Percentiles rank a stretch among this genome's conserved stretches.
phyloP scores from a whole-genome alignment of 2,329 filamentous ascomycete genomes.

The Exophiala xenobiotica region DNA sequence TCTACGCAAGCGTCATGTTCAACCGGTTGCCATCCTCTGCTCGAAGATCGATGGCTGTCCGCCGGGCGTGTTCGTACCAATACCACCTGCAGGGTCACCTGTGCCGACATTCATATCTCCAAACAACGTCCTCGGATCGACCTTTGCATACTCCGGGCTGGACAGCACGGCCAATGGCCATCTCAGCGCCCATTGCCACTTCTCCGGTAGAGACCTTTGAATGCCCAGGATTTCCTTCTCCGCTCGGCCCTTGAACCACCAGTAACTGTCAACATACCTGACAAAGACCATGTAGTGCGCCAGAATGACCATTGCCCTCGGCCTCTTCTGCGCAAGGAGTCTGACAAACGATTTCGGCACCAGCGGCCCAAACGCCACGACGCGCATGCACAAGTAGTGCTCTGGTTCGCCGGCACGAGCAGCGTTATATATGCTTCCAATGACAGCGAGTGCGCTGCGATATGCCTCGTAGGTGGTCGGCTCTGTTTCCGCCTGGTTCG shows the following conservation, averaged over 20 bases:
- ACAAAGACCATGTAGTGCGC: constrained; percentile 37
- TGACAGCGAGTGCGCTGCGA: constrained; percentile 29
- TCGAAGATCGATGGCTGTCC: too few relatives aligned
- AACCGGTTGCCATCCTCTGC: too few relatives aligned
- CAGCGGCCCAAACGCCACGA: constrained; percentile 35
- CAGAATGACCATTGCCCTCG: constrained; percentile 35
- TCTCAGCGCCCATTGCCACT: constrained; percentile 35
- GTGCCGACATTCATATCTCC: too few relatives aligned
- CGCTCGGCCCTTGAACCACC: constrained; percentile 32
- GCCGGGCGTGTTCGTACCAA: too few relatives aligned
- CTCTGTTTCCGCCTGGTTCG: constrained; percentile 23
- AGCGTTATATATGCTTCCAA: constrained; percentile 32
- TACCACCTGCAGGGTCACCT: too few relatives aligned
- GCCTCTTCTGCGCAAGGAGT: constrained; percentile 32
- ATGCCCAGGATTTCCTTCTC: constrained; percentile 33
- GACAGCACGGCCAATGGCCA: constrained; percentile 31
- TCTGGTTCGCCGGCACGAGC: constrained; percentile 29
- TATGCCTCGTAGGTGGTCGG: background rate
- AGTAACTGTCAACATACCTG: constrained; percentile 31
- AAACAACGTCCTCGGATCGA: background rate
- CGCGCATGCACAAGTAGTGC: constrained; percentile 31
- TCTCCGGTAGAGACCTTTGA: constrained; percentile 29
- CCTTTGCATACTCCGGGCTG: background rate
- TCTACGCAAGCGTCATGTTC: too few relatives aligned
- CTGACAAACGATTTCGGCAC: constrained; percentile 34